Evolutionary conservation across 768 basidiomycete species (phyloP), one percentile per base, ranked within the genome.

Genomic region (Mycena maculata): DNA sequence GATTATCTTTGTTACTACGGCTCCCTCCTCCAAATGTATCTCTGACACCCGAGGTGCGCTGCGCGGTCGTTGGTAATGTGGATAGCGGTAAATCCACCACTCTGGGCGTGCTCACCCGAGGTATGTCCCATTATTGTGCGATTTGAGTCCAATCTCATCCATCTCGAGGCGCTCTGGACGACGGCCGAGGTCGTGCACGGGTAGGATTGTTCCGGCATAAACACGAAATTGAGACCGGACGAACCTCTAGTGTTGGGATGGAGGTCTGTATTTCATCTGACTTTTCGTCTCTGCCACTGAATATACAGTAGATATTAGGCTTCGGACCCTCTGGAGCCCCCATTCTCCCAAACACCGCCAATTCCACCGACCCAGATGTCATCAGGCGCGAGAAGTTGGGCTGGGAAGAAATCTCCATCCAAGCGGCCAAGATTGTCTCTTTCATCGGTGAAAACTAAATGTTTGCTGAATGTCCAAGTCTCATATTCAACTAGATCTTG

Each of bases 171-270:
- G 85, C 86, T 22, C 80, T 94, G 57, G 94, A 95, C 72, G 94
- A 95, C 73, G 93, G 93, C 28, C 82, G 92, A 76, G 92, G 92
- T 1, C 86, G 88, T 54, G 92, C 92, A 0, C 92, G 97, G 57
- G 92, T 98, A 6, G 90, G 91, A 4, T 81, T 99, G 10, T 99
- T 99, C 79, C 85, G 97, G 60, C 98, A 99, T 76, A 98, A 98
- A 76, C 98, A 99, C 74, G 98, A 99, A 79, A 84, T 98, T 58
- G 98, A 99, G 81, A 95, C 92, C 22, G 97, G 97, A 8, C 83
- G 98, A 55, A 99, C 98, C 0, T 95, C 93, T 25, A 95, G 93
- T 67, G 94, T 99, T 45, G 98, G 98, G 23, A 96, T 98, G 91
- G 98, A 99, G 86, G 95, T 95, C 67, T 63, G 84, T 65, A n/a